Evolutionary conservation across 2,329 filamentous ascomycete genomes (phyloP).

Genomic region (Pseudopyrenochaeta lycopersici): DNA sequence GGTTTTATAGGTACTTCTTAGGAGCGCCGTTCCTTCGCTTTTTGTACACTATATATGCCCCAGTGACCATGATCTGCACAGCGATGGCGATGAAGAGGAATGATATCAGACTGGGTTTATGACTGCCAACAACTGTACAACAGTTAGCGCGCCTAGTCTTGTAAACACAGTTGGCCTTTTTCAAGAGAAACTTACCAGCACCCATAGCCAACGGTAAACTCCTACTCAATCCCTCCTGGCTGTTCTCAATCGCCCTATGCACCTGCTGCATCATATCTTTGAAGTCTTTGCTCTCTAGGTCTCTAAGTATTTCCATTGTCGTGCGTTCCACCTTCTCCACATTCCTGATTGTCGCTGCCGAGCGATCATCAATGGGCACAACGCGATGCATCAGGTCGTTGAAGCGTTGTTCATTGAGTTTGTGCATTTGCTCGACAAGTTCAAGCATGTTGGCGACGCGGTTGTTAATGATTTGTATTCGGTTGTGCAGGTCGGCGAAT

Average conservation of each 20-base stretch:
- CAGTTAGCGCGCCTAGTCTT: constrained; percentile 21
- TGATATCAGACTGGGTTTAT: constrained; percentile 66
- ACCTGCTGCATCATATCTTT: constrained; percentile 62
- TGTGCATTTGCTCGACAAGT: constrained; percentile 61
- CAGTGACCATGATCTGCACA: constrained; percentile 76
- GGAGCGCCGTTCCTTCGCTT: constrained; percentile 75
- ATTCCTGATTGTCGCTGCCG: constrained; percentile 53
- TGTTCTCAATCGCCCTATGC: constrained; percentile 62
- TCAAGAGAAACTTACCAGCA: constrained; percentile 53
- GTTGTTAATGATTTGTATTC: constrained; percentile 77
- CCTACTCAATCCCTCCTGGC: constrained; percentile 62
- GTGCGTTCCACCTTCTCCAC: constrained; percentile 64
- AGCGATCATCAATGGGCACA: constrained; percentile 42
- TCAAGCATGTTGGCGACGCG: constrained; percentile 71
- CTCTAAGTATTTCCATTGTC: constrained; percentile 60
- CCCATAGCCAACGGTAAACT: constrained; percentile 60
- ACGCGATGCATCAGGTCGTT: constrained; percentile 57
- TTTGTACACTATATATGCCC: constrained; percentile 81
- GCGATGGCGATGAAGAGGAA: constrained; percentile 77
- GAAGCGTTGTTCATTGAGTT: constrained; percentile 65
- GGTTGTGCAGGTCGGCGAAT: constrained; percentile 85
- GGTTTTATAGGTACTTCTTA: constrained; percentile 86
- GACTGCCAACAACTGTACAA: constrained; percentile 59
- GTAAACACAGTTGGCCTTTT: not conserved
- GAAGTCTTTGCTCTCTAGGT: constrained; percentile 67